Conservation (phyloP, 495 filamentous ascomycete species). For the Penicillium pulvis region DNA sequence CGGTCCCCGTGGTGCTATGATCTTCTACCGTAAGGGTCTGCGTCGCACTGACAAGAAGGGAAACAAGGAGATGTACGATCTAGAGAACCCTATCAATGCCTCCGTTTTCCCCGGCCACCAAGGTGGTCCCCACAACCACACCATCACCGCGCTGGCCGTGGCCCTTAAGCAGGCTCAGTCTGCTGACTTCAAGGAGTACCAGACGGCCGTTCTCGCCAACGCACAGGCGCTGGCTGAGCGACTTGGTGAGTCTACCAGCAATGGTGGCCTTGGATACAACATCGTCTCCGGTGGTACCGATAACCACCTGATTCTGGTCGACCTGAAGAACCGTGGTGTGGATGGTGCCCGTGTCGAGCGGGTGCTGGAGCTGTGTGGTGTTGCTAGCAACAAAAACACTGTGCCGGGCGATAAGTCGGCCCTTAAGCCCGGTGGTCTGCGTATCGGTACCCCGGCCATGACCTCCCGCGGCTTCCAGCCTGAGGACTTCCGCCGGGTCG, state of each 20-base stretch:
- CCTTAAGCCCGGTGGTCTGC: conserved; percentile 85
- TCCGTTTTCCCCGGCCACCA: conserved; percentile 99
- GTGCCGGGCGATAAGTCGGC: conserved; percentile 95
- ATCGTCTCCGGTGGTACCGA: conserved; percentile 93
- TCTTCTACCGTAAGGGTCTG: conserved; percentile 94
- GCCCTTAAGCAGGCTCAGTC: conserved; percentile 91
- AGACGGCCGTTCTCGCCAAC: conserved; percentile 83
- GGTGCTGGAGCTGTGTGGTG: conserved; percentile 89
- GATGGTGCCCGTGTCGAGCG: conserved; percentile 95
- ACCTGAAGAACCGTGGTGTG: conserved; percentile 86
- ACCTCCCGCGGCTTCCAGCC: conserved; percentile 89
- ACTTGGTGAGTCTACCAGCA: conserved; percentile 69
- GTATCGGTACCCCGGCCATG: conserved; percentile 96
- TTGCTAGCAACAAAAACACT: conserved; percentile 98
- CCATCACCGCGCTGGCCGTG: conserved; percentile 92
- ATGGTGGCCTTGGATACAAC: conserved; percentile 80
- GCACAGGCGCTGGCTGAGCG: conserved; percentile 80
- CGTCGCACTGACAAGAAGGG: conserved; percentile 87
- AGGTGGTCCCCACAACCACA: conserved; percentile 98
- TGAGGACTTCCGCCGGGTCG: conserved; percentile 85
- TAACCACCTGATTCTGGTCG: conserved; percentile 94
- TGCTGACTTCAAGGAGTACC: conserved; percentile 85
- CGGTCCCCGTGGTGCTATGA: conserved; percentile 94
- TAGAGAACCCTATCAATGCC: conserved; percentile 91
- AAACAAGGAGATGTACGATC: conserved; percentile 79